A percentile compares a stretch with the other conserved stretches of the same genome.
phyloP scores from a whole-genome alignment of 2,329 filamentous ascomycete genomes.

The Ramularia collo-cygni region DNA sequence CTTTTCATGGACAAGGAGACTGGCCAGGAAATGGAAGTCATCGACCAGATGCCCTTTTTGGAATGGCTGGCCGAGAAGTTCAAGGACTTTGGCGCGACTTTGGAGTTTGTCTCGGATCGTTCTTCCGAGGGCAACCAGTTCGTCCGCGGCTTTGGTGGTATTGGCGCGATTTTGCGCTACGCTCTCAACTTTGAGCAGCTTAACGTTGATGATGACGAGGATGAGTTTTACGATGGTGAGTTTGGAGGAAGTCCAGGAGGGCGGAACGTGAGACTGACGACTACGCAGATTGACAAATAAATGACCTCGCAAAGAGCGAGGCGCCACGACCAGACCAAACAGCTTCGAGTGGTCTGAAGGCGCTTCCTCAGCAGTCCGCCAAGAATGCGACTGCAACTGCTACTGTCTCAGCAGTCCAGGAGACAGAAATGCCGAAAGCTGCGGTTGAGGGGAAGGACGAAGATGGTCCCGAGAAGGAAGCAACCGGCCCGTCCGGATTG shows the following conservation, averaged over 20 bases:
- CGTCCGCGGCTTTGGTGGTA: slow-evolving; percentile 98
- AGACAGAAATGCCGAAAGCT: slow-evolving; percentile 9
- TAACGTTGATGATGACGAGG: slow-evolving; percentile 65
- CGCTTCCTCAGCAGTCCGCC: slow-evolving; percentile 41
- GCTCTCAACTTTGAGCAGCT: slow-evolving; percentile 99
- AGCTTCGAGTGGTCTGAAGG: slow-evolving; percentile 45
- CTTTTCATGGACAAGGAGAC: slow-evolving; percentile 94
- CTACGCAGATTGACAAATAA: slow-evolving; percentile 72
- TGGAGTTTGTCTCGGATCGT: slow-evolving; percentile 96
- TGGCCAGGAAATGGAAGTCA: slow-evolving; percentile 93
- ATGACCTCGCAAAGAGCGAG: slow-evolving; percentile 61
- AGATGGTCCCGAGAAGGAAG: background rate
- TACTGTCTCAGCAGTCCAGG: slow-evolving; percentile 23
- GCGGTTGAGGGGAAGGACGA: slow-evolving; percentile 5
- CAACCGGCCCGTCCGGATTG: slow-evolving; percentile 9
- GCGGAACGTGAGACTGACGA: background rate
- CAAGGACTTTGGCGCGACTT: slow-evolving; percentile 89
- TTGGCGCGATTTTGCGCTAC: slow-evolving; percentile 94
- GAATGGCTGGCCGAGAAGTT: slow-evolving; percentile 99
- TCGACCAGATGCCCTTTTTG: slow-evolving; percentile 84
- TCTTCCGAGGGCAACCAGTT: slow-evolving; percentile 99
- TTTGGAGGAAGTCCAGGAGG: too few relatives aligned
- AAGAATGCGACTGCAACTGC: slow-evolving; percentile 22
- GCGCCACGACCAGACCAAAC: slow-evolving; percentile 61
- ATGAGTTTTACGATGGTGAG: slow-evolving; percentile 71